These are phyloP conservation scores for Solanum lycopersicoides DNA, from an alignment of 257 asterid species.

Conservation along the genomic window DNA sequence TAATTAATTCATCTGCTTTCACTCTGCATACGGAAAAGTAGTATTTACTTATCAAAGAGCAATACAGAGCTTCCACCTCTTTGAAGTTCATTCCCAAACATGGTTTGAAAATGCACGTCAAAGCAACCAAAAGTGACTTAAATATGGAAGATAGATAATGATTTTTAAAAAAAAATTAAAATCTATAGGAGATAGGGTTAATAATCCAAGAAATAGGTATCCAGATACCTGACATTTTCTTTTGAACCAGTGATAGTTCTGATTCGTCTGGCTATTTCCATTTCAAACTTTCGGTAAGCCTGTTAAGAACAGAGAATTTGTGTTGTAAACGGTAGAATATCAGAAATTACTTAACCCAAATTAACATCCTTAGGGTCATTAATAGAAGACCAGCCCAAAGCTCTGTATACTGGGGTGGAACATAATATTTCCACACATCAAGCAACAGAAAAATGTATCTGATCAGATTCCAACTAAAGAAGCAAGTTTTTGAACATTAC, in stretches of 20 bases:
- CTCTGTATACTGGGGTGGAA: background rate
- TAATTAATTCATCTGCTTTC: conserved; percentile 39
- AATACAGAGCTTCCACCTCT: background rate
- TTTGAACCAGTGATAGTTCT: conserved; percentile 45
- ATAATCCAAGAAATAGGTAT: background rate
- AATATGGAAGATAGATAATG: background rate
- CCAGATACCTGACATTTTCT: conserved; percentile 56
- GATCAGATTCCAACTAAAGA: background rate
- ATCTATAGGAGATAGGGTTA: background rate
- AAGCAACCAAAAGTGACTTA: background rate
- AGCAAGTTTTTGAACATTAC: background rate
- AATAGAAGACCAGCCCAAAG: background rate
- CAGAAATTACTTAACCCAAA: background rate
- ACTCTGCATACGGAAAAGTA: conserved; percentile 31
- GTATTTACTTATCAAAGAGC: background rate
- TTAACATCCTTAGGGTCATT: background rate
- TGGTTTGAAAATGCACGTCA: background rate
- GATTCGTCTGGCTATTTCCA: conserved; percentile 39
- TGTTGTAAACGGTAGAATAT: background rate
- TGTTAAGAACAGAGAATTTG: conserved; percentile 17
- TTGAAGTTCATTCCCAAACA: background rate
- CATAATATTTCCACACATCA: background rate
- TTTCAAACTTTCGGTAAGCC: conserved; percentile 40
- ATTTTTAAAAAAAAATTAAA: background rate
- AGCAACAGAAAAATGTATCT: background rate